Percentiles rank a stretch among this genome's conserved stretches.
phyloP scores from a whole-genome alignment of 164 flowering plant species.

The Litsea cubeba region DNA sequence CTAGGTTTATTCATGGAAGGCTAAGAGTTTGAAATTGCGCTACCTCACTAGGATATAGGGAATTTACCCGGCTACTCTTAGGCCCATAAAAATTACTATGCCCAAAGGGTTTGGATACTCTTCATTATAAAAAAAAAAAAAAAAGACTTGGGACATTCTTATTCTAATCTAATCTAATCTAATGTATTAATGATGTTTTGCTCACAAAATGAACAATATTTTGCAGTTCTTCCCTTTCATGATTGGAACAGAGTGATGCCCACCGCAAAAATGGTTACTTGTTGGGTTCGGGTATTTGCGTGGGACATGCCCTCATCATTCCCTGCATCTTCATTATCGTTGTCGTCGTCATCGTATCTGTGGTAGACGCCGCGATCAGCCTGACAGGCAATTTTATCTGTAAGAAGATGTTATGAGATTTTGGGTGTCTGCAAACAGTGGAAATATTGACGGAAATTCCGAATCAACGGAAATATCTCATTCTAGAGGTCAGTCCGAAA shows the following conservation, averaged over 20 bases:
- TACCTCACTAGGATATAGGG: rapidly evolving
- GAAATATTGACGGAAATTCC: too few species aligned
- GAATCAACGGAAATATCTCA: too few species aligned
- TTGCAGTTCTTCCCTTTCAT: neutral
- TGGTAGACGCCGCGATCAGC: neutral
- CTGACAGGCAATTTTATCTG: neutral
- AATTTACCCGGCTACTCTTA: too few species aligned
- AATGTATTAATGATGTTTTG: neutral
- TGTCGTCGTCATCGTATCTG: too few species aligned
- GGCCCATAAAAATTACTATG: too few species aligned
- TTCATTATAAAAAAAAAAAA: too few species aligned
- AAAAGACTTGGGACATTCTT: neutral
- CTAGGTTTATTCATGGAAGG: rapidly evolving
- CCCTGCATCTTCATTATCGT: neutral
- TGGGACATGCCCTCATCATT: neutral
- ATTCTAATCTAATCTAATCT: neutral
- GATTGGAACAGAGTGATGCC: neutral
- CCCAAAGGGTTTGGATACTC: too few species aligned
- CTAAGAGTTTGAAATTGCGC: too few species aligned
- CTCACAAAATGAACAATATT: neutral
- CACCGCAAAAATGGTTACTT: neutral
- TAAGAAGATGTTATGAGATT: neutral
- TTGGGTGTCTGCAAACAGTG: neutral
- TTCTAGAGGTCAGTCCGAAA: too few species aligned
- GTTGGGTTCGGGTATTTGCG: neutral